These are phyloP conservation scores for Corrigiola litoralis DNA, from an alignment of 179 eudicot genomes.

Conservation along the genomic window DNA sequence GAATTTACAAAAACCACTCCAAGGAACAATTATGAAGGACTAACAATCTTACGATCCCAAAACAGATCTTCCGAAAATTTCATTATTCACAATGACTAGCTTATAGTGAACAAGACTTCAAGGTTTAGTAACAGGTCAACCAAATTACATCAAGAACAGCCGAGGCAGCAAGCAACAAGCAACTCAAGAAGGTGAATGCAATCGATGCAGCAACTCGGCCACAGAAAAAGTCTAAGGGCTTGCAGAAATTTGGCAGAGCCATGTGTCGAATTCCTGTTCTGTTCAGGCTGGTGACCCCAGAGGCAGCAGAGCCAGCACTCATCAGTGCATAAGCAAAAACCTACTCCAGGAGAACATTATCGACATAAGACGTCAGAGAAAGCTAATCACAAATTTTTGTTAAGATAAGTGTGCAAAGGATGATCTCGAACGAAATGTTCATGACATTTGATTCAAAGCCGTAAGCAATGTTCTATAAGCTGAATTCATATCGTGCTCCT, in stretches of 20 bases:
- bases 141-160: slow-evolving; percentile 71
- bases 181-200: slow-evolving; percentile 64
- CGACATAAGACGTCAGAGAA: neutral
- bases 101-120: too few species aligned
- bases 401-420: too few species aligned
- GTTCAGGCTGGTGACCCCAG: slow-evolving; percentile 77
- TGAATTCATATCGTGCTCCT: too few species aligned
- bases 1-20: neutral
- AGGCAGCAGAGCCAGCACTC: slow-evolving; percentile 93
- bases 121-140: slow-evolving; percentile 43
- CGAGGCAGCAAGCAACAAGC: slow-evolving; percentile 63
- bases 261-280: slow-evolving; percentile 79
- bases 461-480: too few species aligned
- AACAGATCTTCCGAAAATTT: neutral
- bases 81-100: neutral
- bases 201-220: slow-evolving; percentile 76
- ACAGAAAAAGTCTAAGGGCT: slow-evolving; percentile 70
- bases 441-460: too few species aligned
- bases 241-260: slow-evolving; percentile 83
- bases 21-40: neutral
- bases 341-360: slow-evolving; percentile 25
- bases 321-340: slow-evolving; percentile 74
- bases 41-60: too few species aligned
- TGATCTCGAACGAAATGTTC: too few species aligned
- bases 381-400: neutral